Conservation (phyloP, 2,329 filamentous ascomycete genomes). For the Ceratocystis cubensis region DNA sequence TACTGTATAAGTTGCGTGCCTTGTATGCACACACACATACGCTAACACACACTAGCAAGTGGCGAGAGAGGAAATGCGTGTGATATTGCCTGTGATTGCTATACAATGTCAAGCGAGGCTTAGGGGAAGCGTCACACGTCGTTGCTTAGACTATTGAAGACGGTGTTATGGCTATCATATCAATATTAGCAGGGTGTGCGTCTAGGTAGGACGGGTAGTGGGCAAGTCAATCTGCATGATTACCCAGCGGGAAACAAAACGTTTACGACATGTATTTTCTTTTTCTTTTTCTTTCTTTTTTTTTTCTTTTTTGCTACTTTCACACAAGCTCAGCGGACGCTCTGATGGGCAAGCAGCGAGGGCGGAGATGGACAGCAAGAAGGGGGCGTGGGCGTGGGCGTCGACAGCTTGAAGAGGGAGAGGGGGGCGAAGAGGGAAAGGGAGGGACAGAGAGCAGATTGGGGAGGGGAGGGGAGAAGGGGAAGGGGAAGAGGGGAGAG, state of each 20-base stretch:
- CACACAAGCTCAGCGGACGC: too few species aligned
- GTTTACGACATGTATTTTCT: neutral
- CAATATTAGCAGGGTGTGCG: neutral
- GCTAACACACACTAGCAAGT: neutral
- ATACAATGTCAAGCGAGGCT: neutral
- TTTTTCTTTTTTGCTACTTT: too few species aligned
- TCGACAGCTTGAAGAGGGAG: too few species aligned
- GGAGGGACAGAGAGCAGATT: neutral
- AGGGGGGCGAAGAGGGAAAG: neutral
- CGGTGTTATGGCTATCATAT: neutral
- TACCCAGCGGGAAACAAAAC: neutral
- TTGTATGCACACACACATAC: constrained; percentile 1
- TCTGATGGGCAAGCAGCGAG: too few species aligned
- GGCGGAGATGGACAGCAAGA: too few species aligned
- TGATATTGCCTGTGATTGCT: neutral
- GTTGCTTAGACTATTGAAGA: neutral
- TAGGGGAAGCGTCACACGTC: neutral
- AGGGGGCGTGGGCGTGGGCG: too few species aligned
- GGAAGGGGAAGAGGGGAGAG: neutral
- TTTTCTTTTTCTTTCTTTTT: neutral
- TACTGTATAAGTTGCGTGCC: neutral
- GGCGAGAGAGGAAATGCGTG: neutral
- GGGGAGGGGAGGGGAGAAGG: neutral
- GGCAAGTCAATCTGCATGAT: neutral
- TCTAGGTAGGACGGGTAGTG: neutral